phyloP scores from a whole-genome alignment of 345 rosid genomes.

The Salix dunnii region DNA sequence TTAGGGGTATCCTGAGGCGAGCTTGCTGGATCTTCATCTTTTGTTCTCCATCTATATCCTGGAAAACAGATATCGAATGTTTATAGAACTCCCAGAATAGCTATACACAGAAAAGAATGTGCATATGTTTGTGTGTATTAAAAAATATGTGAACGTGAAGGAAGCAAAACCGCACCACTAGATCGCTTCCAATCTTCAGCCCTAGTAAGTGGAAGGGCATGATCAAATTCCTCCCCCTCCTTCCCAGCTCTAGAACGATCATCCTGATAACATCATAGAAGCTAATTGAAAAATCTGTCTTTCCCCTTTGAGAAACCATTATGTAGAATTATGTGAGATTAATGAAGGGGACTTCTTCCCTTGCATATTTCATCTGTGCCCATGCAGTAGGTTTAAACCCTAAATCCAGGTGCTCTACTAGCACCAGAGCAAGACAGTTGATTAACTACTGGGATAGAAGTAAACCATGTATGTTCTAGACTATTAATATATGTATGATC shows the following conservation, averaged over 20 bases:
- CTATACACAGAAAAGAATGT: background rate
- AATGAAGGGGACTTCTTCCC: background rate
- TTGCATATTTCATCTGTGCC: background rate
- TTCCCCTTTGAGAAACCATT: background rate
- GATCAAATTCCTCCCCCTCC: constrained; percentile 70
- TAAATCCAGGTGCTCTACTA: background rate
- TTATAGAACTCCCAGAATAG: background rate
- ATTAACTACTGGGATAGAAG: background rate
- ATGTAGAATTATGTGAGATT: background rate
- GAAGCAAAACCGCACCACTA: constrained; percentile 34
- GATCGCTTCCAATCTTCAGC: constrained; percentile 59
- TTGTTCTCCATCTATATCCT: constrained; percentile 53
- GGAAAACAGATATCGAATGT: constrained; percentile 3
- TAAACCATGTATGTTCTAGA: too few species aligned
- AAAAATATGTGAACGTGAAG: background rate
- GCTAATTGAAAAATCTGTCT: background rate
- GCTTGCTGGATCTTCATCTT: constrained; percentile 44
- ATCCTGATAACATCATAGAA: constrained; percentile 39
- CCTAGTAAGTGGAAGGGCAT: constrained; percentile 56
- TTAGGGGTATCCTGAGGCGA: constrained; percentile 40
- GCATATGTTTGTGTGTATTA: too few species aligned
- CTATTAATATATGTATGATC: too few species aligned
- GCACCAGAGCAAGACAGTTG: background rate
- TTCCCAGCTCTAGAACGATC: constrained; percentile 50
- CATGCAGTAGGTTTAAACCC: too few species aligned